Base-by-base conservation (phyloP, 2,329 filamentous ascomycete species). In the Fusarium euwallaceae region DNA sequence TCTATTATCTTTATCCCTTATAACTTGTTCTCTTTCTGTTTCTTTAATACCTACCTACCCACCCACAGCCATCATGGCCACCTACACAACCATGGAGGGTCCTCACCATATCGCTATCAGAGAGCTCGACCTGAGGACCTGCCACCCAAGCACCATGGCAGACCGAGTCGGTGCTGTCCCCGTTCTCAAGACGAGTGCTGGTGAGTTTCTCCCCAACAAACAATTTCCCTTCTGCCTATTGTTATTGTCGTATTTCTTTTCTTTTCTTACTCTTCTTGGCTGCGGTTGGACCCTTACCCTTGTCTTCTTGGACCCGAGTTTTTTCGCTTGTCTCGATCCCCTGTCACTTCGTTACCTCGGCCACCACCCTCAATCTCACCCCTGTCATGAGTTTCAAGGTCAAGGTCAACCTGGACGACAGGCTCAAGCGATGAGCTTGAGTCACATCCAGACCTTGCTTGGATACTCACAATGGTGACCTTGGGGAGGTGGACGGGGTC, bases 101-200 rank as follows among this genome's bases (percentile, higher is more conserved):
- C 67, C 71, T 66, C 82, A 84, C 79, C 82, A 83, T 75, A 76
- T 78, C 64, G 76, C 77, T 45, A 82, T 88, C 77, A 83, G 85
- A 75, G 87, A 88, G 83, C 85, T 89, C 73, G 85, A 89, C 76
- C 80, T 90, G 76, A 86, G 86, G 72, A 82, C 83, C 64, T 87
- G 83, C 70, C 82, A 86, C 66, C 82, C 85, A 53, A 85, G 83
- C 73, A 86, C 87, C 60, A 84, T 90, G 73, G 86, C 86, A 65
- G 87, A 89, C 80, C 86, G 85, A 76, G 86, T 91, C 81, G 90
- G 87, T 79, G 84, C 87, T 45, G 86, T 91, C 48, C 89, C 89
- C 4, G 89, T 86, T 36, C 82, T 91, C 64, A 90, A 87, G 79
- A 90, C 88, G 71, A 91, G 89, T 79, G 87, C 89, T 79, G 89